Conservation (phyloP, 2,329 filamentous ascomycete species). For the Botrytis medusae region DNA sequence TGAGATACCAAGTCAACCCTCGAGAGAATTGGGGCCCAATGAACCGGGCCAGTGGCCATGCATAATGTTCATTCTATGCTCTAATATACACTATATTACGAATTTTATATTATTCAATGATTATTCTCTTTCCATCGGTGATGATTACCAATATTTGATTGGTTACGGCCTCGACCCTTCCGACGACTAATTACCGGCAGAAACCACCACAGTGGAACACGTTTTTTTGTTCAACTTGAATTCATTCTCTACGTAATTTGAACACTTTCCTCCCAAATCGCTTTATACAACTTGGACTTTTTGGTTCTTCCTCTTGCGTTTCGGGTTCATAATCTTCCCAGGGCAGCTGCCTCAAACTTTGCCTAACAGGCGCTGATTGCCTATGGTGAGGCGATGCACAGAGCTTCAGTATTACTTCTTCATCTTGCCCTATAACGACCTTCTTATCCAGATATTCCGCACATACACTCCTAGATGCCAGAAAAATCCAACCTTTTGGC, state of each 20-base stretch:
- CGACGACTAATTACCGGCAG: background rate
- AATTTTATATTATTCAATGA: background rate
- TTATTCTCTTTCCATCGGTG: background rate
- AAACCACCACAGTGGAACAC: background rate
- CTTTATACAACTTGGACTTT: conserved; percentile 4
- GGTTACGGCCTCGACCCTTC: background rate
- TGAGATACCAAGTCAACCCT: conserved; percentile 89
- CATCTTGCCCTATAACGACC: conserved; percentile 3
- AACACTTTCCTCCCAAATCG: background rate
- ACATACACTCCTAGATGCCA: conserved; percentile 12
- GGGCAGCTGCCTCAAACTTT: background rate
- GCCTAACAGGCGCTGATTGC: background rate
- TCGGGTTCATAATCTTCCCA: conserved; percentile 12
- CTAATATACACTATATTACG: background rate
- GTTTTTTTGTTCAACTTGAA: background rate
- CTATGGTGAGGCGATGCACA: conserved; percentile 1
- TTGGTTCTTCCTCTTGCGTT: conserved; percentile 8
- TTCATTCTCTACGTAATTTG: background rate
- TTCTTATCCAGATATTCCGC: conserved; percentile 17
- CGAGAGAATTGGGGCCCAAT: conserved; percentile 87
- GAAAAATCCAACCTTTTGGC: background rate
- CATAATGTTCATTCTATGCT: background rate
- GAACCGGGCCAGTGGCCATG: conserved; percentile 37
- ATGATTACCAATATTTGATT: background rate
- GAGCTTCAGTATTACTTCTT: background rate